Evolutionary conservation across 2,329 filamentous ascomycete species (phyloP), one percentile per base, ranked within the genome.

Genomic region (Chalaropsis thielavioides): DNA sequence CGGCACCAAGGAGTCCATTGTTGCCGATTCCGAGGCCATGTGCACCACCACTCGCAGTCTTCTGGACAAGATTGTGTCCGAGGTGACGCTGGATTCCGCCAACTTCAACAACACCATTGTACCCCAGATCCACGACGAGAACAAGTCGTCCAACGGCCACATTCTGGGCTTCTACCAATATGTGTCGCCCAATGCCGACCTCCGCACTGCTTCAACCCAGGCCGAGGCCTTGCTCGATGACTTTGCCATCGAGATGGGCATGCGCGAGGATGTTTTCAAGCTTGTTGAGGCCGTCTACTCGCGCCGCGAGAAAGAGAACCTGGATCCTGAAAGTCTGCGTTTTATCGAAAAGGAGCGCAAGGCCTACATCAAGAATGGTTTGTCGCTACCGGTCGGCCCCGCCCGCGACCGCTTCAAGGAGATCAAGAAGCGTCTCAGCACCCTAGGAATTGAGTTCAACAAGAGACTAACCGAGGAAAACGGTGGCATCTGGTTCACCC

Each of bases 381-480:
- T 94, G 59, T 84, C 84, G 2, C 77, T 94, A 61, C 85, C 88
- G 1, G 82, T 83, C 27, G 88, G 88, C 0, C 77, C 81, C 3
- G 78, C 90, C 76, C 78, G 88, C 68, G 88, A 91, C 70, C 83
- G 88, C 56, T 92, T 92, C 81, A 92, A 91, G 78, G 87, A 87
- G 74, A 91, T 92, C 76, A 89, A 90, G 81, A 89, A 90, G 79
- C 79, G 88, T 13, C 77, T 94, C 65, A 88, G 85, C 69, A 82
- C 87, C 73, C 81, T 92, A 69, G 80, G 82, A 71, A 91, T 92
- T 67, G 79, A 84, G 65, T 90, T 90, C 74, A 83, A 88, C 72
- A 91, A 90, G 78, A 89, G 87, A 70, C 77, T 92, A 66, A 92
- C 92, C 71, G 89, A 92, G 74, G 89, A 94, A 76, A 86, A 86